Evolutionary conservation across 352 stramenopile genomes (phyloP).

Genomic region (Phytopythium montanum): DNA sequence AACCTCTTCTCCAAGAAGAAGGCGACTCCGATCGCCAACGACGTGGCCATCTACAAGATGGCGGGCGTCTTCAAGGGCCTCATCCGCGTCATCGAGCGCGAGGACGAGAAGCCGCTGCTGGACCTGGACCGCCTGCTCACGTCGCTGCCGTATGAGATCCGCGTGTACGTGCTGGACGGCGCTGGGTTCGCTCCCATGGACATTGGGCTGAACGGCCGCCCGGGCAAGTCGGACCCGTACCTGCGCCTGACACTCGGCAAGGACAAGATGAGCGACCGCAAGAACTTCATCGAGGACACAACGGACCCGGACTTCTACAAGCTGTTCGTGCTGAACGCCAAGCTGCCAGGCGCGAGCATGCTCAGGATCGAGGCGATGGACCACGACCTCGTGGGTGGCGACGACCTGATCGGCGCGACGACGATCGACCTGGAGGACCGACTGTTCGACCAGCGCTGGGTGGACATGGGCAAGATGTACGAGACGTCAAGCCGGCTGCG

Average conservation of each 20-base stretch:
- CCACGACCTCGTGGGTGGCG: slow-evolving; percentile 84
- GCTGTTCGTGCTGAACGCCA: slow-evolving; percentile 79
- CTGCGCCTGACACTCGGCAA: slow-evolving; percentile 83
- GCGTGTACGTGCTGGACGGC: slow-evolving; percentile 87
- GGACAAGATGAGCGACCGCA: slow-evolving; percentile 82
- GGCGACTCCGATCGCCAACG: slow-evolving; percentile 12
- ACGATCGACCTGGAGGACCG: slow-evolving; percentile 93
- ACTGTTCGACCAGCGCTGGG: slow-evolving; percentile 88
- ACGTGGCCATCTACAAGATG: slow-evolving; percentile 66
- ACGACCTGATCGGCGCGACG: slow-evolving; percentile 92
- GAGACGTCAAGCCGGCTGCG: slow-evolving; percentile 63
- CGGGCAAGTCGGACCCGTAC: slow-evolving; percentile 88
- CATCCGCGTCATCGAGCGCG: slow-evolving; percentile 81
- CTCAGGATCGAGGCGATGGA: slow-evolving; percentile 90
- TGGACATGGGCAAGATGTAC: slow-evolving; percentile 84
- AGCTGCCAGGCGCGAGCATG: slow-evolving; percentile 81
- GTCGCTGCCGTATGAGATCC: slow-evolving; percentile 76
- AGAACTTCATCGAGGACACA: slow-evolving; percentile 89
- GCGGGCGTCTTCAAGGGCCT: slow-evolving; percentile 90
- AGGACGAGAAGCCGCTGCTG: slow-evolving; percentile 80
- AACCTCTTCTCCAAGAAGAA: slow-evolving; percentile 74
- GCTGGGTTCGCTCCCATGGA: slow-evolving; percentile 87
- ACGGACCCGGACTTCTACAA: slow-evolving; percentile 92
- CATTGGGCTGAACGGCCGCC: slow-evolving; percentile 70
- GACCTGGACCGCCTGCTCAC: slow-evolving; percentile 66